phyloP scores from a whole-genome alignment of 1,284 basidiomycete species.

The Clitocybe nebularis region DNA sequence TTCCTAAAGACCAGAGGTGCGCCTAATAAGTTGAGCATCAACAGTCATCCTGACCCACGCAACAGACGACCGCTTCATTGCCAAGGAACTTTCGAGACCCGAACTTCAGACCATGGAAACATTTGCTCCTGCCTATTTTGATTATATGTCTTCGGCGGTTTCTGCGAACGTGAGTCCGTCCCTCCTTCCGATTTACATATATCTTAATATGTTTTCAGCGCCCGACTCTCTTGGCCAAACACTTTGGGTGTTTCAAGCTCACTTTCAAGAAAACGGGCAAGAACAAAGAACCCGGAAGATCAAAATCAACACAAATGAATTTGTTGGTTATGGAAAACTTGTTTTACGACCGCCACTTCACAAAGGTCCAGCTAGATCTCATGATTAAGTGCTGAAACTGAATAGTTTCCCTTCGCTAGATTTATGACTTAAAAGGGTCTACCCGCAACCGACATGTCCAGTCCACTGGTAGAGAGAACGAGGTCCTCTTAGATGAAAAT shows the following conservation, averaged over 20 bases:
- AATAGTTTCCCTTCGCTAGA: conserved; percentile 43
- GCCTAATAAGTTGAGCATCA: conserved; percentile 13
- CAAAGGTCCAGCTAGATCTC: conserved; percentile 54
- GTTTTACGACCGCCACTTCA: conserved; percentile 88
- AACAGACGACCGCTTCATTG: conserved; percentile 94
- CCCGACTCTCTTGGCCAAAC: conserved; percentile 93
- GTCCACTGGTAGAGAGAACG: conserved; percentile 87
- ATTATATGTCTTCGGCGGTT: conserved; percentile 90
- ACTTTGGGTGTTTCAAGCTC: conserved; percentile 97
- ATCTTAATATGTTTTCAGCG: conserved; percentile 47
- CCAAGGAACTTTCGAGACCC: conserved; percentile 90
- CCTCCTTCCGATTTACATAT: neutral
- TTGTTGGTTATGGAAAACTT: conserved; percentile 97
- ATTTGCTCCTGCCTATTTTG: conserved; percentile 97
- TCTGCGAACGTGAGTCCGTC: conserved; percentile 60
- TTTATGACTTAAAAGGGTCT: conserved; percentile 94
- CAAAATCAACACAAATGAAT: conserved; percentile 89
- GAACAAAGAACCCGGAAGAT: conserved; percentile 56
- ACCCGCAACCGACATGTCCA: conserved; percentile 90
- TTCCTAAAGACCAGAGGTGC: conserved; percentile 96
- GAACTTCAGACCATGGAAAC: conserved; percentile 96
- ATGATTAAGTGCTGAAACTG: neutral
- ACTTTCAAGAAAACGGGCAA: conserved; percentile 84
- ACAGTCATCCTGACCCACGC: neutral
- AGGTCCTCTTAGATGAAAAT: conserved; percentile 92